Percentiles rank a stretch among this genome's conserved stretches.
These are phyloP conservation scores for Solanum clarkiae DNA, from an alignment of 257 asterid species.

Conservation along the genomic window DNA sequence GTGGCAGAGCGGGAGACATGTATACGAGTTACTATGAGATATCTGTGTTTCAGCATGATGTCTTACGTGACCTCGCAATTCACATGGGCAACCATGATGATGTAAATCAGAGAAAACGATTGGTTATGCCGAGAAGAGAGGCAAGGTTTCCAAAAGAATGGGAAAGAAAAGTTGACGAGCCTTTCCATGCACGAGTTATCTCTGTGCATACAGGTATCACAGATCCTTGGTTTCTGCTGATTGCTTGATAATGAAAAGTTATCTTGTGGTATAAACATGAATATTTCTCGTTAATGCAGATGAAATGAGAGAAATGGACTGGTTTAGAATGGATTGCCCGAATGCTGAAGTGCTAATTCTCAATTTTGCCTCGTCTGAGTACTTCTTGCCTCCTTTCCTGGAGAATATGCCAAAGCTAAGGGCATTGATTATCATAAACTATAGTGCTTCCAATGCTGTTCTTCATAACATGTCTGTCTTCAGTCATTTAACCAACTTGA, in stretches of 20 bases:
- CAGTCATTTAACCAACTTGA: constrained; percentile 38
- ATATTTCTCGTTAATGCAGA: constrained; percentile 23
- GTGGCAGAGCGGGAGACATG: constrained; percentile 67
- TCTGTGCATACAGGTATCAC: constrained; percentile 73
- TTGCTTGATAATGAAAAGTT: neutral
- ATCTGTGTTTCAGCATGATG: constrained; percentile 83
- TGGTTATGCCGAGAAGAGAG: constrained; percentile 80
- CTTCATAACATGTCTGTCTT: constrained; percentile 55
- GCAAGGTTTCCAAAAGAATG: constrained; percentile 66
- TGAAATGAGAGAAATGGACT: constrained; percentile 66
- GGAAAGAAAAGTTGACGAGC: constrained; percentile 63
- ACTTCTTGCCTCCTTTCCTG: constrained; percentile 70
- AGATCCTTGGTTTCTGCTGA: neutral
- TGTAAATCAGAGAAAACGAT: constrained; percentile 43
- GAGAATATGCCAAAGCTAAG: constrained; percentile 68
- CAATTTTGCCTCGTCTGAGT: constrained; percentile 52
- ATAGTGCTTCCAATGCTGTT: constrained; percentile 30
- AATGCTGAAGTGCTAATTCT: constrained; percentile 79
- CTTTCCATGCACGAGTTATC: constrained; percentile 73
- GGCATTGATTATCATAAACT: constrained; percentile 67
- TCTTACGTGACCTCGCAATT: constrained; percentile 73
- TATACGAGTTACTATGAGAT: constrained; percentile 83
- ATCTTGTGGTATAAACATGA: neutral
- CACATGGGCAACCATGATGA: constrained; percentile 44
- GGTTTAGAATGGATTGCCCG: constrained; percentile 71